Percentiles rank a stretch among this genome's conserved stretches.
phyloP scores from a whole-genome alignment of 73 alveolate species.

The Tetrahymena thermophila region DNA sequence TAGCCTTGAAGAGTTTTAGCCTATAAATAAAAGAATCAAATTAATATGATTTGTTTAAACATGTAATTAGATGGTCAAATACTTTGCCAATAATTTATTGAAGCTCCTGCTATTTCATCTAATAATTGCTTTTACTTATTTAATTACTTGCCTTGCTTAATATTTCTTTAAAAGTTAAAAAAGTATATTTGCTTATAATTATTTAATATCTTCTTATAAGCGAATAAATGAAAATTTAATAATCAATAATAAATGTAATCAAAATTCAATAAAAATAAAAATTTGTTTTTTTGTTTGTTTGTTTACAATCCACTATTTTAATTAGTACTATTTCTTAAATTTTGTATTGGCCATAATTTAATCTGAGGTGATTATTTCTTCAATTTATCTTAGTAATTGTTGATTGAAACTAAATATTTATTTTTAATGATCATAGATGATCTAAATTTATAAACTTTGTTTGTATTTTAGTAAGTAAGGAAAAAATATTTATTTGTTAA shows the following conservation, averaged over 20 bases:
- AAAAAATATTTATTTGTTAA: no score
- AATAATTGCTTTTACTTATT: no score
- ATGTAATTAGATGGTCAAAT: not conserved
- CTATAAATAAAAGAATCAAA: not conserved
- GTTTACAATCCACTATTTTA: not conserved
- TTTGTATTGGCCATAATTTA: not conserved
- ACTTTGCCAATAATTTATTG: not conserved
- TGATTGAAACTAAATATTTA: not conserved
- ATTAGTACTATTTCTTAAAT: not conserved
- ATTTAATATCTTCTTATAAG: not conserved
- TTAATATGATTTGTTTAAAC: not conserved
- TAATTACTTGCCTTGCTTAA: not conserved
- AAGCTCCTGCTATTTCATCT: not conserved
- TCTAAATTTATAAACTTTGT: not conserved
- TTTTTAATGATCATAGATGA: not conserved
- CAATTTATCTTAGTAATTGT: not conserved
- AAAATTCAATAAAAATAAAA: not conserved
- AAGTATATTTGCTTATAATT: no score
- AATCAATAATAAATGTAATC: not conserved
- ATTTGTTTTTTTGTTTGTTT: no score
- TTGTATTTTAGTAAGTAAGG: not conserved
- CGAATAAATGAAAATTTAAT: not conserved
- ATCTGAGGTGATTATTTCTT: not conserved
- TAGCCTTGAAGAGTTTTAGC: not conserved
- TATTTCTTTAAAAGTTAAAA: not conserved